Conservation (phyloP, 2,329 filamentous ascomycete species). For the Fusarium gaditjirri region DNA sequence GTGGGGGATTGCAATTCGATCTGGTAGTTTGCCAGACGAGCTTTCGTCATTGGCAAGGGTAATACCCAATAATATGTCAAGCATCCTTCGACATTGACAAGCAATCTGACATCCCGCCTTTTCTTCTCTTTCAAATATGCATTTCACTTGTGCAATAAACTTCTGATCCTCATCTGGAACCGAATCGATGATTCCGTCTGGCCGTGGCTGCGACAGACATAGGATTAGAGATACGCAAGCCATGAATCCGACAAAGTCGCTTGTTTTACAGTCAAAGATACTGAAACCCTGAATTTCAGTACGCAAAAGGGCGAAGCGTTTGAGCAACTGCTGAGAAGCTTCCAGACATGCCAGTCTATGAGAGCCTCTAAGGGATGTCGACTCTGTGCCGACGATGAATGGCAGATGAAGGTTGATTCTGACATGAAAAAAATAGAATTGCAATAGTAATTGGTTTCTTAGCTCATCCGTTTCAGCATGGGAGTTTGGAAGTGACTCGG, state of each 20-base stretch:
- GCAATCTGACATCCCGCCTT: background rate
- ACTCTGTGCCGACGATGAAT: background rate
- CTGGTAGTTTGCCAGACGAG: background rate
- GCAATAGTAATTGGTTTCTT: background rate
- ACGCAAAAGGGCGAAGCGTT: background rate
- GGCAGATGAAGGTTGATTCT: background rate
- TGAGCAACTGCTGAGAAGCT: background rate
- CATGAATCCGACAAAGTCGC: background rate
- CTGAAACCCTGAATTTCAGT: background rate
- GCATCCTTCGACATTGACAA: background rate
- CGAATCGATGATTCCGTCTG: no score
- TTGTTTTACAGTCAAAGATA: background rate
- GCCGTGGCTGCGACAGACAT: background rate
- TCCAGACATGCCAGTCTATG: background rate
- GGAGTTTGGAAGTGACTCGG: background rate
- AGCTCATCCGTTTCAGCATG: background rate
- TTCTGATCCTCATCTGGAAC: background rate
- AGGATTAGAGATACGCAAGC: background rate
- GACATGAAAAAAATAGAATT: background rate
- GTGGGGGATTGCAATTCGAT: background rate
- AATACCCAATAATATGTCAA: background rate
- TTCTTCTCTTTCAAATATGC: background rate
- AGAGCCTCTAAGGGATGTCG: background rate
- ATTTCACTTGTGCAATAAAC: accelerated
- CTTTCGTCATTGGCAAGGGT: accelerated